Evolutionary conservation across 306 rosid species (phyloP), one percentile per base, ranked within the genome.

Genomic region (Gastrolobium bilobum): DNA sequence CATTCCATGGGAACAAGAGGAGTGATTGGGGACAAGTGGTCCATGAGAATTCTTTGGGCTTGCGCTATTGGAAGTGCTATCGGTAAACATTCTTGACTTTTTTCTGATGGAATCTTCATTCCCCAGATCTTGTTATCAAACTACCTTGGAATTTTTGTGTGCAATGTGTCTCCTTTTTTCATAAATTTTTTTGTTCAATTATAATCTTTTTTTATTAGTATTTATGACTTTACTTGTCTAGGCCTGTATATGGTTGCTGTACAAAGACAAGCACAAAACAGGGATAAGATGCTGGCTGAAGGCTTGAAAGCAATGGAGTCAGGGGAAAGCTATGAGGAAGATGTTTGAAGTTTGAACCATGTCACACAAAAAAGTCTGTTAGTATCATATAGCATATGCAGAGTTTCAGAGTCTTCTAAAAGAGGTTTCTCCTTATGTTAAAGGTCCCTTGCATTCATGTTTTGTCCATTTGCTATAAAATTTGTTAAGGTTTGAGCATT

Each of bases 41-140:
- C 89, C 10, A 86, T 86, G 89, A 86, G 89, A 86, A 11, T 82
- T 82, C 89, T 86, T 71, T 86, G 89, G 89, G 78, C 65, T 71
- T 82, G 86, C 76, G 86, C 86, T 56, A 35, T 86, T 59, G 89
- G 89, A 75, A 82, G 89, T 79, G 89, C 86, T 20, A 0, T 82
- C 54, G 26, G 89, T 82, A 79, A 79, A 84, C 14, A 63, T 57
- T 71, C 48, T 82, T 48, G 10, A 64, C 70, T 44, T 20, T 60
- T 53, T 71, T 39, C 38, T 6, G 4, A 38, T 64, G 35, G 13
- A 54, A 38, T 71, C 14, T 70, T 57, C 37, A 67, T 75, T 75
- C n/a, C 4, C 34, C 33, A 57, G 48, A 29, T 31, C 40, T 51
- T 75, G 72, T 75, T 46, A 35, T 37, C 40, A 29, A 77, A 71